Conservation (phyloP, 179 eudicot genomes). For the Dionaea muscipula region DNA sequence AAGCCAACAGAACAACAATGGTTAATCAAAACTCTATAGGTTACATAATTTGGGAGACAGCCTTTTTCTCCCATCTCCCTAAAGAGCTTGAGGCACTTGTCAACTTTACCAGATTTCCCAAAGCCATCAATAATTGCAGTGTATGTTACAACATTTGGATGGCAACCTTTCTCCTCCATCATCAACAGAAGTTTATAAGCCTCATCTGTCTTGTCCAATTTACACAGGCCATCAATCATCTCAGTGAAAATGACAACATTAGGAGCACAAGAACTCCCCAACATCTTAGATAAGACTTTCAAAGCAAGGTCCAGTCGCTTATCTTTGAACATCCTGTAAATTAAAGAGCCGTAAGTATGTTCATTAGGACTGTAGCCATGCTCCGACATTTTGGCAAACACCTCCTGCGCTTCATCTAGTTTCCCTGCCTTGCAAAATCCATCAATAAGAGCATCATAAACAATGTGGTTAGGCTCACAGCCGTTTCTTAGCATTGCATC, state of each 20-base stretch:
- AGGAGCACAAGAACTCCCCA: conserved; percentile 65
- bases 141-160: conserved; percentile 84
- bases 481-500: conserved; percentile 55
- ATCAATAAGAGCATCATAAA: conserved; percentile 86
- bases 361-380: conserved; percentile 53
- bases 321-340: conserved; percentile 76
- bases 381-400: conserved; percentile 57
- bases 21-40: conserved; percentile 62
- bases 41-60: conserved; percentile 79
- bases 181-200: conserved; percentile 74
- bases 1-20: conserved; percentile 58
- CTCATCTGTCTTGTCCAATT: conserved; percentile 69
- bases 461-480: conserved; percentile 78
- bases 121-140: conserved; percentile 86
- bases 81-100: conserved; percentile 55
- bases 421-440: conserved; percentile 84
- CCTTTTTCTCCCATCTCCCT: conserved; percentile 50
- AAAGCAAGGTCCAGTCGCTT: conserved; percentile 70
- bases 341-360: conserved; percentile 65
- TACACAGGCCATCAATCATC: conserved; percentile 91
- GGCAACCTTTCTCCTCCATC: conserved; percentile 83
- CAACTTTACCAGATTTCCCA: conserved; percentile 64
- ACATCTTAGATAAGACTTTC: conserved; percentile 62
- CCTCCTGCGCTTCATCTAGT: conserved; percentile 66
- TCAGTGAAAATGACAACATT: conserved; percentile 73